Base-by-base conservation (phyloP, 177 flowering plant genomes). In the Vitis hybrid region DNA sequence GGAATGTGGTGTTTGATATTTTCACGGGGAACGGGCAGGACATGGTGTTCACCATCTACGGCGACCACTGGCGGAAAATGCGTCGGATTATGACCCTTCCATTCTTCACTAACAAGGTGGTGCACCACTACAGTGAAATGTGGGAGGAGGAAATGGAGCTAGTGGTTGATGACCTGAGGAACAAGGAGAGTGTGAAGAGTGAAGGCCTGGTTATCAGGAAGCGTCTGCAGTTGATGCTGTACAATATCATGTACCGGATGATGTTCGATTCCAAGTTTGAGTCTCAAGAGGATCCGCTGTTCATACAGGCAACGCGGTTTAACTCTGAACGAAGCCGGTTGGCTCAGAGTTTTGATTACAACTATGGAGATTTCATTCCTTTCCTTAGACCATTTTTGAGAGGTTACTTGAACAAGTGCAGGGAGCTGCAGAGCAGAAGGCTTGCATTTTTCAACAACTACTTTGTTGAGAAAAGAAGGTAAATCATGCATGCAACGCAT, bases 331-430 rank as follows among this genome's bases (percentile, higher is more conserved):
- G 91, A 58, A 89, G 91, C 68, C 72, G 89, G 1, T 70, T 89
- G 77, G 89, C 93, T 19, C 93, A 89, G 75, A 87, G 93, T 56
- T 87, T 89, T 60, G 91, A 89, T 74, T 89, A 87, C 54, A 87
- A 87, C 34, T 87, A 88, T 62, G 89, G 89, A 9, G 89, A 88
- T 66, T 86, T 87, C 67, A 87, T 89, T 32, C 93, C 91, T 26
- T 11, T 87, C 17, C 83, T 89, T 4, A 77, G 93, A 54, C 93
- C 93, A 0, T 84, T 89, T 70, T 71, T 89, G 74, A 82, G 81
- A 60, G 82, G 88, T 1, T 87, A 89, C 62, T 63, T 89, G 79
- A 83, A 79, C 72, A 83, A 72, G 56, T 89, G 93, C 80, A 87
- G 73, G 67, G 88, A 89, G 4, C 71, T 89, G 67, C 84, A 89